Base-by-base conservation (phyloP, 176 grass and related monocot species). In the Zea luxurians region DNA sequence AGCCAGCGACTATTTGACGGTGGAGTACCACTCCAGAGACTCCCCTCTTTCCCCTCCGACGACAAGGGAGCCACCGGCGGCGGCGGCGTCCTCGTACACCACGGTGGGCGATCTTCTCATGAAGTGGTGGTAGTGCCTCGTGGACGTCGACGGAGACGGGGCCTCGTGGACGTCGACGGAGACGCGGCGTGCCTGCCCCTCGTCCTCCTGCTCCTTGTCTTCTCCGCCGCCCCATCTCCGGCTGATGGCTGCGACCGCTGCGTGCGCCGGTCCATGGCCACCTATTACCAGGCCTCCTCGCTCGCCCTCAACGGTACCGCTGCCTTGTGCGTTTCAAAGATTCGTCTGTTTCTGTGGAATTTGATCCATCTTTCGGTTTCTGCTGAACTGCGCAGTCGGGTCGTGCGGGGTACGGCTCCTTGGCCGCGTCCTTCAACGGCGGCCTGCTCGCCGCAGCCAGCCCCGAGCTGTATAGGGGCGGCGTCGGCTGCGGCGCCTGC, bases 401-500 rank as follows among this genome's bases (percentile, higher is more conserved):
- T 87, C 86, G 52, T 97, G 90, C 85, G 91, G 93, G n/a, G 64
- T 91, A 93, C 81, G 91, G 86, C 36, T 64, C 88, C 74, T 21
- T 89, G 46, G 85, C 88, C 17, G 73, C 83, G 41, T 7, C 86
- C 63, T 83, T 91, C 49, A 86, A 83, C 49, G 83, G 80, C 54
- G 86, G 88, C 7, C 64, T 76, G 73, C 72, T 97, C 44, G 90
- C 93, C 48, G 90, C 93, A 0, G 90, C 87, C 37, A 20, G 66
- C 74, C 68, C 77, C 8, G 48, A 48, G 17, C 83, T 97, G 13
- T 88, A 88, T 80, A 62, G 93, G 68, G 83, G 82, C 6, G 90
- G 93, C 36, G 66, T 90, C 80, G 83, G 81, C 53, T 97, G 93
- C 65, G 93, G 88, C 41, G 80, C 79, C 66, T 97, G 93, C 88